Percentiles rank a stretch among this genome's conserved stretches.
phyloP scores from a whole-genome alignment of 2,329 filamentous ascomycete species.

The Metarhizium brunneum region DNA sequence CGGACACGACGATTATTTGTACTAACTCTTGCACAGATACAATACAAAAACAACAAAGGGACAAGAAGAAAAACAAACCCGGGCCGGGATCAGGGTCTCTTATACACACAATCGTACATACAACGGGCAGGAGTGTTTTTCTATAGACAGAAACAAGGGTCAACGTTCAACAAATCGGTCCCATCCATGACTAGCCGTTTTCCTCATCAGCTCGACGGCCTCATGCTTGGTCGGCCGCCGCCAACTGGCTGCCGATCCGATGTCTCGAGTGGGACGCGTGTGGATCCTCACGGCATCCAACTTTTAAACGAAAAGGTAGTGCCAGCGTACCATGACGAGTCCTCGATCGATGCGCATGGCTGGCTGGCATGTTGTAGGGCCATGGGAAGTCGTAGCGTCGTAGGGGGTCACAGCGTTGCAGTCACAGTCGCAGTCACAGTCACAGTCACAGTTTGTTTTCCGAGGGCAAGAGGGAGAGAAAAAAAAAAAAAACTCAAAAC shows the following conservation, averaged over 20 bases:
- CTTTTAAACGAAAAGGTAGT: background rate
- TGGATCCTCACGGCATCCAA: background rate
- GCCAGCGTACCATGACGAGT: background rate
- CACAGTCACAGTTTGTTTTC: too few relatives aligned
- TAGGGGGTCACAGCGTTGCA: background rate
- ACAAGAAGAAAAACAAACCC: background rate
- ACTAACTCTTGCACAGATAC: background rate
- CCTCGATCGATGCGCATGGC: too few relatives aligned
- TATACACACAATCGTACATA: background rate
- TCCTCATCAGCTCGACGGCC: background rate
- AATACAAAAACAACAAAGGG: background rate
- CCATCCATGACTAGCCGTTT: background rate
- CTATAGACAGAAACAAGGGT: background rate
- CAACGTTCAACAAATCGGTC: background rate
- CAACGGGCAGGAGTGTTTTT: background rate
- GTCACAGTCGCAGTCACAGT: background rate
- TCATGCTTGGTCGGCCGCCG: background rate
- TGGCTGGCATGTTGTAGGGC: too few relatives aligned
- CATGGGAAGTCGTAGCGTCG: too few relatives aligned
- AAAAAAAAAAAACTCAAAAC: too few relatives aligned
- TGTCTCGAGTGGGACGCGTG: background rate
- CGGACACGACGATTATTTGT: too few relatives aligned
- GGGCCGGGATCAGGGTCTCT: background rate
- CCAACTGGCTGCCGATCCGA: slow-evolving; percentile 4
- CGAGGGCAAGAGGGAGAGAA: too few relatives aligned